These are phyloP conservation scores for Paraurostyla sp. DNA, from an alignment of 73 alveolate genomes.

Conservation along the genomic window DNA sequence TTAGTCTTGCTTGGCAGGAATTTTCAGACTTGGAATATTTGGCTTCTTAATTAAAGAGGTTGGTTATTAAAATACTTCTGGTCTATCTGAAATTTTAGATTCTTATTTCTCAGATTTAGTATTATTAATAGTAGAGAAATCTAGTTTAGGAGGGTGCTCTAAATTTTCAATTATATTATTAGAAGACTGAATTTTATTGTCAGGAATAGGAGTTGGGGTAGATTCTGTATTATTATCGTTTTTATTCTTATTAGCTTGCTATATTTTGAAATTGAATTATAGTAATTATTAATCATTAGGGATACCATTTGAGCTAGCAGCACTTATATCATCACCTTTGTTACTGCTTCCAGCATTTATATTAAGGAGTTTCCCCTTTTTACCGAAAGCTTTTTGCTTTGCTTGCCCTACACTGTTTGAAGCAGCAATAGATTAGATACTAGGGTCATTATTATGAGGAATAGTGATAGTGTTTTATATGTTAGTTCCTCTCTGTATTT, in stretches of 20 bases:
- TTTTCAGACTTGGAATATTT: slow-evolving; percentile 41
- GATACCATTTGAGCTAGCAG: not conserved
- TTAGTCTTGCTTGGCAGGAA: slow-evolving; percentile 45
- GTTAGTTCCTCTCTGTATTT: not conserved
- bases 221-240: not conserved
- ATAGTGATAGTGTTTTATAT: not conserved
- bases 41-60: slow-evolving; percentile 17
- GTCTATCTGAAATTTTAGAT: too few relatives aligned
- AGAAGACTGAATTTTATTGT: too few relatives aligned
- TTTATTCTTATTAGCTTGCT: slow-evolving; percentile 13
- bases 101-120: slow-evolving; percentile 43
- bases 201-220: too few relatives aligned
- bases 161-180: too few relatives aligned
- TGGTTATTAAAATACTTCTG: too few relatives aligned
- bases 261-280: slow-evolving; percentile 47
- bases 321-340: slow-evolving; percentile 53
- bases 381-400: slow-evolving; percentile 17
- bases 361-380: slow-evolving; percentile 47
- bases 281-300: slow-evolving; percentile 7
- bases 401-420: not conserved
- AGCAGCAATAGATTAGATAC: too few relatives aligned
- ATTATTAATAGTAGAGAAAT: not conserved
- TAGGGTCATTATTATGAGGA: too few relatives aligned
- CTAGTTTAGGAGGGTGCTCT: too few relatives aligned
- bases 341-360: slow-evolving; percentile 42